Conservation (phyloP, 2,329 filamentous ascomycete genomes). For the Celoporthe dispersa region DNA sequence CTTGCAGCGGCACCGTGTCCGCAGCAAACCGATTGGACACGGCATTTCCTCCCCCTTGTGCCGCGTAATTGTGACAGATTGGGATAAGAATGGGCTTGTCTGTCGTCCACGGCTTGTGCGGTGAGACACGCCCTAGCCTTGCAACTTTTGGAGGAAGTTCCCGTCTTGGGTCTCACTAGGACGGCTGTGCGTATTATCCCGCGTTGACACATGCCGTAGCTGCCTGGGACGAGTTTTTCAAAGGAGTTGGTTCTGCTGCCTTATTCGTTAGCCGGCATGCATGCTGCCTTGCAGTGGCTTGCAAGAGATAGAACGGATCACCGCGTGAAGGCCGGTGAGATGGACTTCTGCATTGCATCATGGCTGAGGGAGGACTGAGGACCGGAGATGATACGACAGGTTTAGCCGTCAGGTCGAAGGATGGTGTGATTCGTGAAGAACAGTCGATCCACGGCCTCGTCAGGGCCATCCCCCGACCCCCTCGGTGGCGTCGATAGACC, state of each 20-base stretch:
- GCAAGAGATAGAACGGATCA: too few relatives aligned
- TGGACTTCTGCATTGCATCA: background rate
- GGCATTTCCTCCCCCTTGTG: constrained; percentile 1
- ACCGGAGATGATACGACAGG: background rate
- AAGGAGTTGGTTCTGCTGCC: background rate
- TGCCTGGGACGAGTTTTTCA: background rate
- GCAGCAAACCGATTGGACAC: constrained; percentile 15
- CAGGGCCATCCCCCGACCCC: too few relatives aligned
- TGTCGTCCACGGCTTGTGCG: background rate
- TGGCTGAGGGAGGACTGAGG: background rate
- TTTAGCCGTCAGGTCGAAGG: background rate
- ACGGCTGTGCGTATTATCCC: constrained; percentile 7
- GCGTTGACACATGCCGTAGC: constrained; percentile 12
- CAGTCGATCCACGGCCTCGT: background rate
- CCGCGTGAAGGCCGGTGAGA: background rate
- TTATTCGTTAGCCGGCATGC: background rate
- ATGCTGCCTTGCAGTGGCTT: background rate
- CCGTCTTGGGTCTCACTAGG: background rate
- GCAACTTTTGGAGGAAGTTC: background rate
- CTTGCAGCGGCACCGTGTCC: constrained; percentile 10
- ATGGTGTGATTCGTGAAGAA: background rate
- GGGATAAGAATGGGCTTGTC: constrained; percentile 8
- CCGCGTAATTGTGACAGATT: constrained; percentile 13
- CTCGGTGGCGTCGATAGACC: background rate
- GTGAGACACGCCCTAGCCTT: constrained; percentile 10